Conservation (phyloP, 495 filamentous ascomycete species). For the Thermochaetoides thermophila region DNA sequence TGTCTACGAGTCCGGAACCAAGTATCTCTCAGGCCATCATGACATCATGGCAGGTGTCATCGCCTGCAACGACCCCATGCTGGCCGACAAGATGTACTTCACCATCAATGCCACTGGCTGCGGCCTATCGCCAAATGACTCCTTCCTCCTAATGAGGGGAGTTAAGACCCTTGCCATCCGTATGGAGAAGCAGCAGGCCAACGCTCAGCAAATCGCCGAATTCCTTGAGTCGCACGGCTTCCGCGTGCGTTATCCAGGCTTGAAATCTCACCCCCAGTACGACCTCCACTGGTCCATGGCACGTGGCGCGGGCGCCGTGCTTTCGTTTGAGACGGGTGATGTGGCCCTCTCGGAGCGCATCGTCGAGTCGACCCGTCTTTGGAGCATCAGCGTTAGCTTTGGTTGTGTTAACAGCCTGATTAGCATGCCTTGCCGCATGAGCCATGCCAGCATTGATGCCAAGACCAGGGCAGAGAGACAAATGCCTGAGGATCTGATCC, state of each 20-base stretch:
- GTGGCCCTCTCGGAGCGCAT: constrained; percentile 70
- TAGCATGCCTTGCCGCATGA: constrained; percentile 99
- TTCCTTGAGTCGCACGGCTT: constrained; percentile 89
- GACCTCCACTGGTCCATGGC: constrained; percentile 91
- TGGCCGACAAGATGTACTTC: constrained; percentile 87
- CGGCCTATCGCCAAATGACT: constrained; percentile 86
- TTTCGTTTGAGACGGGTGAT: constrained; percentile 92
- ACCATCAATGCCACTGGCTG: constrained; percentile 93
- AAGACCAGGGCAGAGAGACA: constrained; percentile 79
- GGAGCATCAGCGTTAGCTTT: constrained; percentile 92
- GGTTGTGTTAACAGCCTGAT: constrained; percentile 97
- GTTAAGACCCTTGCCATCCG: constrained; percentile 93
- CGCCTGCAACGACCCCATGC: constrained; percentile 61
- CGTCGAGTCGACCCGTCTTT: constrained; percentile 80
- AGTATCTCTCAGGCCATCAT: constrained; percentile 95
- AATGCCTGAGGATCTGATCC: constrained; percentile 91
- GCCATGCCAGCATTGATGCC: constrained; percentile 94
- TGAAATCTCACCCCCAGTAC: constrained; percentile 91
- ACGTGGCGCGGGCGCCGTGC: constrained; percentile 79
- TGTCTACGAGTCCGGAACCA: constrained; percentile 93
- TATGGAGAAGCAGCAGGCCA: constrained; percentile 95
- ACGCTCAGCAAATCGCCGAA: constrained; percentile 77
- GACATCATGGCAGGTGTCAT: constrained; percentile 97
- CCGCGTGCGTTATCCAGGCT: constrained; percentile 83
- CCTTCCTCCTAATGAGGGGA: constrained; percentile 85